Percentiles rank a stretch among this genome's conserved stretches.
These are phyloP conservation scores for Porcisia deanei DNA, from an alignment of 208 protist genomes.

Conservation along the genomic window DNA sequence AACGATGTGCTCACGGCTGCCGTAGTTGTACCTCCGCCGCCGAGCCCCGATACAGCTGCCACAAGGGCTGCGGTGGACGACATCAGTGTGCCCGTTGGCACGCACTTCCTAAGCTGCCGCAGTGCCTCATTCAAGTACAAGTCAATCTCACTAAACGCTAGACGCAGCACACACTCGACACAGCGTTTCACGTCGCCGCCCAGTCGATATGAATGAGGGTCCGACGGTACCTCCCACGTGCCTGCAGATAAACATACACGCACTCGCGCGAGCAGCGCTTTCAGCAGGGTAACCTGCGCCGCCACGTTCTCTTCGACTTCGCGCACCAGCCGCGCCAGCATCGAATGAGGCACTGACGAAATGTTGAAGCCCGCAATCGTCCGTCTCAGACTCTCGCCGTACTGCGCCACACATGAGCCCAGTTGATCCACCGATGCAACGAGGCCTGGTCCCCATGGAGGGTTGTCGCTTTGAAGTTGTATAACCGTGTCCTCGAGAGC, in stretches of 20 bases:
- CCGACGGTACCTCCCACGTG: slow-evolving; percentile 31
- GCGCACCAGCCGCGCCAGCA: slow-evolving; percentile 44
- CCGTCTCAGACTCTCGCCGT: slow-evolving; percentile 31
- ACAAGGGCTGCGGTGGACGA: neutral
- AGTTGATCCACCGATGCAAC: slow-evolving; percentile 26
- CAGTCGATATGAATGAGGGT: slow-evolving; percentile 36
- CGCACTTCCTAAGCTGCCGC: slow-evolving; percentile 54
- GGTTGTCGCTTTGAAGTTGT: slow-evolving; percentile 60
- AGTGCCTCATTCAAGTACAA: slow-evolving; percentile 73
- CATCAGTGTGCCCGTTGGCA: slow-evolving; percentile 15
- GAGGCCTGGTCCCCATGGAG: slow-evolving; percentile 25
- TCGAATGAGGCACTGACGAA: slow-evolving; percentile 49
- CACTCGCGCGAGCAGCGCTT: slow-evolving; percentile 30
- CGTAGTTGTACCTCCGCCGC: slow-evolving; percentile 3
- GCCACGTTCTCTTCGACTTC: slow-evolving; percentile 46
- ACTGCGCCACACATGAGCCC: slow-evolving; percentile 21
- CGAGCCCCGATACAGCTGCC: slow-evolving; percentile 8
- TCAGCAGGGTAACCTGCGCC: slow-evolving; percentile 33
- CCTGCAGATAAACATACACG: slow-evolving; percentile 30
- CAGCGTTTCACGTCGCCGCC: slow-evolving; percentile 44
- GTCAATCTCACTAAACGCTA: slow-evolving; percentile 59
- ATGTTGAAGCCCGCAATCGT: slow-evolving; percentile 30
- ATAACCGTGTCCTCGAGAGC: slow-evolving; percentile 41
- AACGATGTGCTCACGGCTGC: slow-evolving; percentile 7
- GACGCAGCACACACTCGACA: slow-evolving; percentile 42